Evolutionary conservation across 2,329 filamentous ascomycete genomes (phyloP), one percentile per base, ranked within the genome.

Genomic region (Beauveria sp.): DNA sequence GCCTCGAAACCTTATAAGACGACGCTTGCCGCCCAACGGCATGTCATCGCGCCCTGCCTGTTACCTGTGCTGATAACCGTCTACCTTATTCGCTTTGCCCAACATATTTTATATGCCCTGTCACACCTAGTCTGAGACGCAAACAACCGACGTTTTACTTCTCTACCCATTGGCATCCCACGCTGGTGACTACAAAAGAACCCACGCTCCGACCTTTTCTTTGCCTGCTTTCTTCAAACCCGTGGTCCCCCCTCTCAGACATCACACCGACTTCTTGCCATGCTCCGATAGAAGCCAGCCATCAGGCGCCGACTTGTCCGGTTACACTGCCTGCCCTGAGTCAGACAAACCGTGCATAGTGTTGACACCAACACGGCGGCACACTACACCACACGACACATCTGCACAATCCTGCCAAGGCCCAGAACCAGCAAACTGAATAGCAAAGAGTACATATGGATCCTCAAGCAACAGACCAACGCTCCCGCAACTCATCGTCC

Each of bases 401-500:
- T 37, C 34, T 37, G 44, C 53, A 55, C 22, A 43, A 46, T 18
- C 14, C 12, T 46, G 44, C 20, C 24, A 8, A 9, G 9, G 40
- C 18, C 20, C 16, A 6, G n/a, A 10, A 37, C 48, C 34, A 5
- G 34, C 10, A 12, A 16, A 24, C 20, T 22, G 24, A 12, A 26
- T 18, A n/a, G 18, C 18, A 30, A 43, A 56, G 22, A 52, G 58
- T 40, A 26, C 59, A 52, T 51, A 61, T 61, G 59, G 59, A 44
- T 51, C 59, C 47, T 28, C 41, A 16, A 40, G 53, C 59, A 56
- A 61, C 59, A 14, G 59, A 54, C 28, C 59, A 57, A 52, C 59
- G 59, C 30, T 57, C 57, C 47, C 59, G 59, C 46, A 61, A 61
- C 47, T 61, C 59, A 28, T 61, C 59, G 7, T 57, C 48, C 26